These are phyloP conservation scores for Rhizophagus prolifer DNA, from an alignment of 192 early-diverging fungal genomes.

Conservation along the genomic window DNA sequence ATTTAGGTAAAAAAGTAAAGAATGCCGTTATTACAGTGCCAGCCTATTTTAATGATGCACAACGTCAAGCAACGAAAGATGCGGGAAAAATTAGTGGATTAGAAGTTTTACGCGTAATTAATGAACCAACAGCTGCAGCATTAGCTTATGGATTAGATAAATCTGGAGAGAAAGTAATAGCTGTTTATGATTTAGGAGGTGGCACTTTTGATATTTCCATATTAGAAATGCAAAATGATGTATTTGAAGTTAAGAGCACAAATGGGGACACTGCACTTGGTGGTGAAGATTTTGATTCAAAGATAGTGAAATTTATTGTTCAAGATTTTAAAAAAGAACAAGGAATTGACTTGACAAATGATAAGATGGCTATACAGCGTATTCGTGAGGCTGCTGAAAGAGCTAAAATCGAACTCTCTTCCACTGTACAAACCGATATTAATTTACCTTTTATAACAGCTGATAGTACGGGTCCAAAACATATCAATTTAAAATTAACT, in stretches of 20 bases:
- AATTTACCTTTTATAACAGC: conserved; percentile 96
- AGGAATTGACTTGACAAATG: conserved; percentile 78
- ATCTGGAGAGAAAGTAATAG: conserved; percentile 80
- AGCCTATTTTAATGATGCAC: conserved; percentile 97
- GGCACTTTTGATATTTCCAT: conserved; percentile 98
- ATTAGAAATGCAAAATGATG: conserved; percentile 94
- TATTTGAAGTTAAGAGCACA: conserved; percentile 98
- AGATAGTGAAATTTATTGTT: conserved; percentile 75
- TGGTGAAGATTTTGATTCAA: conserved; percentile 75
- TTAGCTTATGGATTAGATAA: conserved; percentile 88
- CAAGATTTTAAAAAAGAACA: conserved; percentile 92
- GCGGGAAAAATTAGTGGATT: conserved; percentile 89
- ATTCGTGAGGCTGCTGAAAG: conserved; percentile 98
- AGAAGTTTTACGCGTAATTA: conserved; percentile 89
- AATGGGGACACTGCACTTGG: conserved; percentile 91
- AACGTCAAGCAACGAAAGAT: conserved; percentile 94
- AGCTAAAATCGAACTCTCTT: conserved; percentile 98
- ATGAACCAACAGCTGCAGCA: conserved; percentile 92
- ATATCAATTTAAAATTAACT: conserved; percentile 94
- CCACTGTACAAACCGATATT: conserved; percentile 90
- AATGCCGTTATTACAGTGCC: conserved; percentile 85
- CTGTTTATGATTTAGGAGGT: conserved; percentile 95
- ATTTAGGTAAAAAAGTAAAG: conserved; percentile 25
- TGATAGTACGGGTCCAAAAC: conserved; percentile 87
- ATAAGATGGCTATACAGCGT: conserved; percentile 96